A percentile compares a stretch with the other conserved stretches of the same genome.
phyloP scores from a whole-genome alignment of 2,329 filamentous ascomycete species.

The Aureobasidium sp. region DNA sequence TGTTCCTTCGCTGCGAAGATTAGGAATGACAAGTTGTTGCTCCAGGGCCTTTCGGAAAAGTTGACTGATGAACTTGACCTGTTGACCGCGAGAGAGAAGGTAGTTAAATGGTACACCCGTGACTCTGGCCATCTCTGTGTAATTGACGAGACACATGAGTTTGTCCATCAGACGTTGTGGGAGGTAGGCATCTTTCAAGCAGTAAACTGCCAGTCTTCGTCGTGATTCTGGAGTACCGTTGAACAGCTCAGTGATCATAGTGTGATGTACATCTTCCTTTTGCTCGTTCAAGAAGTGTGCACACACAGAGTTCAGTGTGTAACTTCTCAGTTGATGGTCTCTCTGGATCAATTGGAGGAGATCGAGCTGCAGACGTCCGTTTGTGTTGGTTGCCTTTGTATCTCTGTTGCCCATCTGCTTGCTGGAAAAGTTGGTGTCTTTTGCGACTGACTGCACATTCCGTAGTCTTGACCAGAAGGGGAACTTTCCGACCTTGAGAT shows the following conservation, averaged over 20 bases:
- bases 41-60: constrained; percentile 91
- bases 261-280: constrained; percentile 97
- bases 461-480: constrained; percentile 81
- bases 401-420: constrained; percentile 98
- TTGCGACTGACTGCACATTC: constrained; percentile 62
- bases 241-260: constrained; percentile 97
- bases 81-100: constrained; percentile 83
- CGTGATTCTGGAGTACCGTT: constrained; percentile 93
- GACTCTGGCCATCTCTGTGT: constrained; percentile 99
- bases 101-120: constrained; percentile 97
- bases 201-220: constrained; percentile 87
- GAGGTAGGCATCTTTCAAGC: constrained; percentile 93
- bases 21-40: constrained; percentile 89
- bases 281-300: constrained; percentile 94
- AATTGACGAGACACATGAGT: constrained; percentile 95
- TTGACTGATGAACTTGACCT: constrained; percentile 96
- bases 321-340: constrained; percentile 91
- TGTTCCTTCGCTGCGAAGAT: constrained; percentile 59
- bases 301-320: constrained; percentile 93
- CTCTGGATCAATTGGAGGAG: constrained; percentile 90
- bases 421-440: constrained; percentile 82
- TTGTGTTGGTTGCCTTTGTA: constrained; percentile 89
- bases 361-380: constrained; percentile 87
- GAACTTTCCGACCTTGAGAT: constrained; percentile 73
- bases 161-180: constrained; percentile 95